Evolutionary conservation across 352 stramenopile genomes (phyloP).

Genomic region (Pythium chondricola): DNA sequence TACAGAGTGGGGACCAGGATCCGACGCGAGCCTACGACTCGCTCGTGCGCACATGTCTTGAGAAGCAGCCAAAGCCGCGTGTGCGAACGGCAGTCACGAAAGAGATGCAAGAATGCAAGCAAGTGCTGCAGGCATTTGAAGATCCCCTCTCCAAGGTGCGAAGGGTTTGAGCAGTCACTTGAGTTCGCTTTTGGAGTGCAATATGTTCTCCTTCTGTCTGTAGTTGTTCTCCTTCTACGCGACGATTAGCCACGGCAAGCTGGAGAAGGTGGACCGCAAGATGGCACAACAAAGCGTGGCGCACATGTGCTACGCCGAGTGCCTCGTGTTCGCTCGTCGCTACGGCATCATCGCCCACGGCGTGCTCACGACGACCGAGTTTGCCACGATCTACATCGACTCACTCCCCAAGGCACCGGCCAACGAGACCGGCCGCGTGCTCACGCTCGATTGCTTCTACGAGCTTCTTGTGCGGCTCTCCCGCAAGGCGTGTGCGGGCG

Average conservation of each 20-base stretch:
- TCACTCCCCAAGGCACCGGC: constrained; percentile 45
- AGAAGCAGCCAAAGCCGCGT: constrained; percentile 61
- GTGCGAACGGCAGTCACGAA: constrained; percentile 33
- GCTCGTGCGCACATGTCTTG: constrained; percentile 54
- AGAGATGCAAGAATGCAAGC: constrained; percentile 64
- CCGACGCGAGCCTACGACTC: constrained; percentile 49
- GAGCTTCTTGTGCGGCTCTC: constrained; percentile 62
- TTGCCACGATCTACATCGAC: constrained; percentile 69
- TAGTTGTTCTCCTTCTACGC: constrained; percentile 63
- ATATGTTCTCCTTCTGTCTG: not conserved
- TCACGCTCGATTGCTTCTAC: constrained; percentile 57
- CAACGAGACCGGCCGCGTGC: constrained; percentile 54
- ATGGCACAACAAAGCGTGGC: constrained; percentile 32
- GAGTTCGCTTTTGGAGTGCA: too few species aligned
- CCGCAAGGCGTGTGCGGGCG: constrained; percentile 33
- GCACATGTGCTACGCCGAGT: constrained; percentile 67
- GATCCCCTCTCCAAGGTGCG: constrained; percentile 49
- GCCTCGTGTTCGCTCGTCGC: constrained; percentile 56
- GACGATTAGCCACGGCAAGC: constrained; percentile 34
- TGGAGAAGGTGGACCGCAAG: constrained; percentile 65
- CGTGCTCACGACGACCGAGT: constrained; percentile 74
- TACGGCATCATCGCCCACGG: constrained; percentile 75
- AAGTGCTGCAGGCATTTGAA: constrained; percentile 50
- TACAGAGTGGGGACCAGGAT: constrained; percentile 52
- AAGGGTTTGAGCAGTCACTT: not conserved